Evolutionary conservation across 1,284 basidiomycete genomes (phyloP).

Genomic region (Wallemia ichthyophaga): DNA sequence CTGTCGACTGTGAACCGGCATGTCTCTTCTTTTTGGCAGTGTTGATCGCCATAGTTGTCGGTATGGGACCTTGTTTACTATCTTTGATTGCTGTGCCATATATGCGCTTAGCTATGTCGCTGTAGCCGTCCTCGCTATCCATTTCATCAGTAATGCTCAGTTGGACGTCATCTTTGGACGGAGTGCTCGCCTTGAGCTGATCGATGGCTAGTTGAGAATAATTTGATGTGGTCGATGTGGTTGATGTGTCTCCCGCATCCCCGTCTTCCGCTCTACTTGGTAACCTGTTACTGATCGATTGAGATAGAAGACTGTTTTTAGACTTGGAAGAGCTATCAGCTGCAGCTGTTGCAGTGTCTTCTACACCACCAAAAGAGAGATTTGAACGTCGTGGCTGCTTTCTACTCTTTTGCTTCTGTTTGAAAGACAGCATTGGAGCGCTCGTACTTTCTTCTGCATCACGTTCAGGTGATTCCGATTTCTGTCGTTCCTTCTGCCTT

Average conservation of each 20-base stretch:
- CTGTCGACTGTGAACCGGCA: slow-evolving; percentile 19
- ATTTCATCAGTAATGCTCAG: not conserved
- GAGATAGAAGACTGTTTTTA: not conserved
- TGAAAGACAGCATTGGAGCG: not conserved
- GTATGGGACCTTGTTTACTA: slow-evolving; percentile 21
- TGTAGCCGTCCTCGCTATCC: not conserved
- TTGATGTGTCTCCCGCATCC: no score
- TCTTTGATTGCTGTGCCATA: slow-evolving; percentile 1
- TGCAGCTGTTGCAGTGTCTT: not conserved
- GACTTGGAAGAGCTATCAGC: not conserved
- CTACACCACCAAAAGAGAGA: not conserved
- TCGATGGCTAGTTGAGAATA: slow-evolving; percentile 52
- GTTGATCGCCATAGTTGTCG: slow-evolving; percentile 39
- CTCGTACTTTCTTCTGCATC: not conserved
- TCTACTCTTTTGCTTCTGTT: not conserved
- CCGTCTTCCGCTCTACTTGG: slow-evolving; percentile 1
- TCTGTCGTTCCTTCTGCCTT: not conserved
- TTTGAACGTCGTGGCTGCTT: not conserved
- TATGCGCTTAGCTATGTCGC: slow-evolving; percentile 2
- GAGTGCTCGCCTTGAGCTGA: slow-evolving; percentile 52
- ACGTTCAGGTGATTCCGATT: not conserved
- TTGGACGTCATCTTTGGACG: slow-evolving; percentile 16
- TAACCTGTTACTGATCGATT: not conserved
- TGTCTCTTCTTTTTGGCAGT: slow-evolving; percentile 46
- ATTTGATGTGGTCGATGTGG: slow-evolving; percentile 21